A percentile compares a stretch with the other conserved stretches of the same genome.
These are phyloP conservation scores for Rhizomucor miehei DNA, from an alignment of 371 early-diverging fungal genomes.

Conservation along the genomic window DNA sequence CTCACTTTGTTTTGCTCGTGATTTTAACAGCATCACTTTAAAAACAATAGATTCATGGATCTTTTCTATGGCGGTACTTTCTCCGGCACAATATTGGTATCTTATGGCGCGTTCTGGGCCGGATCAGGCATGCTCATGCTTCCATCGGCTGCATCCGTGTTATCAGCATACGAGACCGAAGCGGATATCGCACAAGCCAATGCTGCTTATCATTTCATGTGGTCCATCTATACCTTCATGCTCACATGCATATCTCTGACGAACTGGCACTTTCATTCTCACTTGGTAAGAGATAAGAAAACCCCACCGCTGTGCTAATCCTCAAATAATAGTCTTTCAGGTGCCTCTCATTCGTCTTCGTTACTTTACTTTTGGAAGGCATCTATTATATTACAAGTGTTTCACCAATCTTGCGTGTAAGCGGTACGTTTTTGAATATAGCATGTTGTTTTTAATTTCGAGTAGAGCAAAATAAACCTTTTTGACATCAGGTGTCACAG, in stretches of 20 bases:
- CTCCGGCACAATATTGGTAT: conserved; percentile 32
- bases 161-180: conserved; percentile 21
- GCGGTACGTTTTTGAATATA: conserved; percentile 5
- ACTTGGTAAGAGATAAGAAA: conserved; percentile 19
- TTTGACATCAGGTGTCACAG: conserved; percentile 39
- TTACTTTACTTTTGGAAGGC: conserved; percentile 6
- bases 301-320: too few relatives aligned
- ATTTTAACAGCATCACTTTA: too few relatives aligned
- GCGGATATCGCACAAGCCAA: conserved; percentile 26
- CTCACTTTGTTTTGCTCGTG: too few relatives aligned
- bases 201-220: conserved; percentile 34
- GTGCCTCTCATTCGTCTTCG: conserved; percentile 12
- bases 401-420: conserved; percentile 7
- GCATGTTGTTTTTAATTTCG: too few relatives aligned
- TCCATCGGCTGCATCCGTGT: conserved; percentile 22
- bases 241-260: conserved; percentile 33
- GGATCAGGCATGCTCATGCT: conserved; percentile 28
- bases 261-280: conserved; percentile 24
- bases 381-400: conserved; percentile 7
- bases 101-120: conserved; percentile 33
- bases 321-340: too few relatives aligned
- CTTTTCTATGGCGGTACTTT: conserved; percentile 22
- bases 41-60: conserved; percentile 12
- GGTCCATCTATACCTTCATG: conserved; percentile 42
- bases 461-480: too few relatives aligned